A percentile compares a stretch with the other conserved stretches of the same genome.
Conservation (phyloP, 225 moss, liverwort and hornwort genomes). For the Lunularia cruciata region DNA sequence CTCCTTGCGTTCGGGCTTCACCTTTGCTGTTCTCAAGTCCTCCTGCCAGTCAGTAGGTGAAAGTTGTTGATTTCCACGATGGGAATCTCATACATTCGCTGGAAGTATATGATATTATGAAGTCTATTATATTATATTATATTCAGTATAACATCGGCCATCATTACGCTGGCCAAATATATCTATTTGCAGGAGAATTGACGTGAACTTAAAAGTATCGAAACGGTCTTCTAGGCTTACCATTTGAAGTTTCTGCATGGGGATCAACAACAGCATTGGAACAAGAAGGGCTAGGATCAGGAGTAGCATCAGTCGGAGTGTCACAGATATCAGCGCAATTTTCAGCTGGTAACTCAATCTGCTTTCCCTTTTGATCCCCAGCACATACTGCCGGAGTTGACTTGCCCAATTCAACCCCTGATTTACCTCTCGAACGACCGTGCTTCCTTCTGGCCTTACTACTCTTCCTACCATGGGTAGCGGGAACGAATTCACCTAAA, state of each 20-base stretch:
- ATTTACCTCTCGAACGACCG: not conserved
- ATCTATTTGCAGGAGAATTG: too few species aligned
- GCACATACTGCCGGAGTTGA: not conserved
- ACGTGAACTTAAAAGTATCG: too few species aligned
- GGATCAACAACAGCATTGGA: not conserved
- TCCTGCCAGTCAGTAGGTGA: not conserved
- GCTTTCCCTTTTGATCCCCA: not conserved
- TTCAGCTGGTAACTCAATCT: not conserved
- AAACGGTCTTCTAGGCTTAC: too few species aligned
- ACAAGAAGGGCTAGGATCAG: too few species aligned
- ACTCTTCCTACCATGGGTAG: conserved; percentile 5
- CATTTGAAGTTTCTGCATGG: not conserved
- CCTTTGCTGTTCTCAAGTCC: not conserved
- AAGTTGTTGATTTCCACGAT: not conserved
- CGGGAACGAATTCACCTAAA: conserved; percentile 19
- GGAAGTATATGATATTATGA: too few species aligned
- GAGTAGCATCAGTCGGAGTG: not conserved
- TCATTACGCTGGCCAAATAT: not conserved
- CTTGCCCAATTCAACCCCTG: not conserved
- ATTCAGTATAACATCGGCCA: not conserved
- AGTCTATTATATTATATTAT: too few species aligned
- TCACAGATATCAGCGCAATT: not conserved
- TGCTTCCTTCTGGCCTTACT: not conserved
- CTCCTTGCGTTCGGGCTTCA: conserved; percentile 13
- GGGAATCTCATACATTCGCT: not conserved